Evolutionary conservation across 2,329 filamentous ascomycete species (phyloP), one percentile per base, ranked within the genome.

Genomic region (Penicillium corylophilum): DNA sequence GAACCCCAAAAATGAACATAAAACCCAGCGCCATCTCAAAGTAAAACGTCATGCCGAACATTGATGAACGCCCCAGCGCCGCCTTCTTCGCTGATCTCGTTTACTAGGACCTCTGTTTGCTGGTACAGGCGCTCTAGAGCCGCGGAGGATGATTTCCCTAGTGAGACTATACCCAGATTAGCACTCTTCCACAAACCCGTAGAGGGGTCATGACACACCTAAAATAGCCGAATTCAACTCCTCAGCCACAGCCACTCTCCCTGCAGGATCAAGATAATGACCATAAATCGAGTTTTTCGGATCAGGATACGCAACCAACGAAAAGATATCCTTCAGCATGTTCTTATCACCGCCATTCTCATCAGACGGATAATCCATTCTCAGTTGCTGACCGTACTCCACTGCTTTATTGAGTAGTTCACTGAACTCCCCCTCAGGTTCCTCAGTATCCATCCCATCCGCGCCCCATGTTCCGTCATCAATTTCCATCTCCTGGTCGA

Each of bases 181-280:
- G 65, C 62, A 54, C 50, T 24, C 31, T 51, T 45, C 33, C 26
- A n/a, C n/a, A n/a, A 10, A 33, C 5, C 23, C 40, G 40, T 31
- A 20, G 16, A 23, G 51, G 33, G 44, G 24, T 31, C 16, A 20
- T 36, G 51, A 52, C 85, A 76, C 77, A 95, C 91, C 85, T 54
- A 99, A 72, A 63, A 99, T 96, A 42, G 90, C 92, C 54, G 90
- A 89, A 71, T 97, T 97, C 50, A 99, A 78, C 71, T 96, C 92
- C 74, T 99, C 94, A 8, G 92, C 92, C 36, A 97, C 90, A 16
- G 84, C 79, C 16, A 86, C 83, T 39, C 94, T 79, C 1, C 89
- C 90, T 46, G 82, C 83, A 35, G 82, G 79, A 63, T 95, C 89
- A 51, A 99, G 77, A 53, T 96, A 75, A 65, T 90, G 87, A 15